Percentiles rank a stretch among this genome's conserved stretches.
These are phyloP conservation scores for Citrullus mucosospermus DNA, from an alignment of 306 rosid genomes.

Conservation along the genomic window DNA sequence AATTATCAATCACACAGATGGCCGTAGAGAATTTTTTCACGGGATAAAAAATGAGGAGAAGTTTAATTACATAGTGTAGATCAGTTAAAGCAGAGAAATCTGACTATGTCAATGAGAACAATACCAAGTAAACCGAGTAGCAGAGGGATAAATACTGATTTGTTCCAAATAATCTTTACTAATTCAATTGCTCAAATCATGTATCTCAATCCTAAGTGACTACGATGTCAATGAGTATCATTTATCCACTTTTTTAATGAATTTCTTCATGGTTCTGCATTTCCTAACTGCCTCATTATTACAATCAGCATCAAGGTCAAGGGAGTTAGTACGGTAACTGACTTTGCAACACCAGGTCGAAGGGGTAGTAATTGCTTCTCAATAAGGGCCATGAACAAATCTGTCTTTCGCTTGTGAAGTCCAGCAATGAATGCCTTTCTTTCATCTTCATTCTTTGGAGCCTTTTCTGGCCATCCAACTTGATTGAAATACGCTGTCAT, in stretches of 20 bases:
- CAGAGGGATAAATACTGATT: neutral
- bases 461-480: constrained; percentile 84
- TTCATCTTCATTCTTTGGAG: constrained; percentile 63
- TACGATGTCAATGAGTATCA: neutral
- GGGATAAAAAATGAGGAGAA: neutral
- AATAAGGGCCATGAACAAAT: constrained; percentile 79
- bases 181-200: neutral
- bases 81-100: neutral
- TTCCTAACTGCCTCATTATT: neutral
- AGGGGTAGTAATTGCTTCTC: constrained; percentile 92
- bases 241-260: neutral
- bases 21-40: neutral
- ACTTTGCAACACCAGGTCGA: constrained; percentile 97
- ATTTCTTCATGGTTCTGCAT: neutral
- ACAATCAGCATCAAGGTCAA: neutral
- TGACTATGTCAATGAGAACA: neutral
- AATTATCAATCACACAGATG: neutral
- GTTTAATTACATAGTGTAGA: neutral
- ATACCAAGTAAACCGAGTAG: neutral
- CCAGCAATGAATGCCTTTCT: constrained; percentile 76
- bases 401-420: constrained; percentile 92
- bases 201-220: neutral
- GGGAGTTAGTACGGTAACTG: constrained; percentile 23
- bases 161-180: neutral
- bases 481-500: constrained; percentile 93